A percentile compares a stretch with the other conserved stretches of the same genome.
Conservation (phyloP, 352 stramenopile genomes). For the Pythium rishiriense region DNA sequence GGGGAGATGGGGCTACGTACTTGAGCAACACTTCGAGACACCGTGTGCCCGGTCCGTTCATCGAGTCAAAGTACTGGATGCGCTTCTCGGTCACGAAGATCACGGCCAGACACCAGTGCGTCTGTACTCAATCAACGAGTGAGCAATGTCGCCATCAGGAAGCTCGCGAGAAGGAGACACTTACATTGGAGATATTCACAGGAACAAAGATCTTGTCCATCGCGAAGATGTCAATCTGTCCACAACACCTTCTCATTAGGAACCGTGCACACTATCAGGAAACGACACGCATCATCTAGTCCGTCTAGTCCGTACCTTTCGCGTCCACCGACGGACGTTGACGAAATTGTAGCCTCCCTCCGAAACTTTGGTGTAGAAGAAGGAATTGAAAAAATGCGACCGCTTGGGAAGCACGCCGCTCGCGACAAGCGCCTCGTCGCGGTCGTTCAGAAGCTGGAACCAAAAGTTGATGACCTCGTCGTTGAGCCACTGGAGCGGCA, state of each 20-base stretch:
- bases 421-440: constrained; percentile 60
- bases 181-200: constrained; percentile 85
- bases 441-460: constrained; percentile 76
- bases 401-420: constrained; percentile 44
- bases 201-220: constrained; percentile 91
- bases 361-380: constrained; percentile 84
- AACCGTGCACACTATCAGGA: not conserved
- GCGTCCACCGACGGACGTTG: constrained; percentile 83
- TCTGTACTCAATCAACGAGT: constrained; percentile 32
- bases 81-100: constrained; percentile 87
- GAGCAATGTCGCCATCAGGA: not conserved
- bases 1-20: constrained; percentile 27
- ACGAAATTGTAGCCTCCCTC: constrained; percentile 82
- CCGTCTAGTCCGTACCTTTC: constrained; percentile 38
- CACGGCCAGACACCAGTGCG: constrained; percentile 85
- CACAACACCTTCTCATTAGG: not conserved
- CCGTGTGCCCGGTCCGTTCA: constrained; percentile 64
- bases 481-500: constrained; percentile 74
- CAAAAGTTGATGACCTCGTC: constrained; percentile 89
- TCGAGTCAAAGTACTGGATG: constrained; percentile 90
- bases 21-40: constrained; percentile 72
- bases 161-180: constrained; percentile 7
- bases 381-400: constrained; percentile 88
- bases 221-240: constrained; percentile 82
- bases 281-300: not conserved